A percentile compares a stretch with the other conserved stretches of the same genome.
These are phyloP conservation scores for Colletotrichum falcatum DNA, from an alignment of 2,329 filamentous ascomycete genomes.

Conservation along the genomic window DNA sequence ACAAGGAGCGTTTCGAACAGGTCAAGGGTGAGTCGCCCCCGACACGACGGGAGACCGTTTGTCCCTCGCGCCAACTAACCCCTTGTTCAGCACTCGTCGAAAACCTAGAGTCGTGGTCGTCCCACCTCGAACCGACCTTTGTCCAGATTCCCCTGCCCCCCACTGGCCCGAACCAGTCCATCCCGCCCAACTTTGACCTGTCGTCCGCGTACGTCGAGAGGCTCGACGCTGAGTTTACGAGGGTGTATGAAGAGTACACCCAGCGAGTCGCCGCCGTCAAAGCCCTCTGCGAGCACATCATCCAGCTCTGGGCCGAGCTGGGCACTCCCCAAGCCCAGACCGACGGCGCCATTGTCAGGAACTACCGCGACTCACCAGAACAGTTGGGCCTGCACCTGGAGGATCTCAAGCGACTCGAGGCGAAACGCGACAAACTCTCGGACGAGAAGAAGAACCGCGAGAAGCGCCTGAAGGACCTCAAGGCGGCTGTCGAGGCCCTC, in stretches of 20 bases:
- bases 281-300: constrained; percentile 82
- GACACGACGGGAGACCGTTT: background rate
- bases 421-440: constrained; percentile 82
- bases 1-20: constrained; percentile 93
- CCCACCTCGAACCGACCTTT: constrained; percentile 91
- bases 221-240: constrained; percentile 90
- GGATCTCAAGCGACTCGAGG: constrained; percentile 78
- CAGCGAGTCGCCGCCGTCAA: constrained; percentile 83
- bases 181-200: constrained; percentile 90
- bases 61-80: constrained; percentile 27
- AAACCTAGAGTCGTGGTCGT: constrained; percentile 95
- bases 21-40: constrained; percentile 80
- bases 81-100: constrained; percentile 80
- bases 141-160: constrained; percentile 88
- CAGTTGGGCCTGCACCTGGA: constrained; percentile 93
- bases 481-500: constrained; percentile 80
- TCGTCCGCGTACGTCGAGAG: constrained; percentile 88
- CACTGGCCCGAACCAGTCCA: constrained; percentile 78
- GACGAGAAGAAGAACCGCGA: constrained; percentile 92
- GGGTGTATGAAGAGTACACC: constrained; percentile 96
- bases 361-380: constrained; percentile 90
- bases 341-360: constrained; percentile 86
- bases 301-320: constrained; percentile 95
- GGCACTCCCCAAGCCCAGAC: constrained; percentile 95
- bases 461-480: constrained; percentile 80